Evolutionary conservation across 805 yeast species (phyloP), one percentile per base, ranked within the genome.

Genomic region (Lachancea mirantina): DNA sequence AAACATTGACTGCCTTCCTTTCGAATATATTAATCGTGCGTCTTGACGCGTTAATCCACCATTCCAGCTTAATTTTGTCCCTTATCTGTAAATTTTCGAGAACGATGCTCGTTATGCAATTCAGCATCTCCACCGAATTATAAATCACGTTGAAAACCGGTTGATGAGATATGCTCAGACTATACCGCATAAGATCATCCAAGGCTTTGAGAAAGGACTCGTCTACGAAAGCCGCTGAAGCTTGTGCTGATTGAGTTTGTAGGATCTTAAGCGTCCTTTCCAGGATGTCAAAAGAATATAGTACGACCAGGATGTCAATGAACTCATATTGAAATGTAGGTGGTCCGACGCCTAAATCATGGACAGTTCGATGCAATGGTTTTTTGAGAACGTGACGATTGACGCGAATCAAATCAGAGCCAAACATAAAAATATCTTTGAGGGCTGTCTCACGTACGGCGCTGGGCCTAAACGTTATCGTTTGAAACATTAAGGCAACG

Each of bases 401-500:
- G 4, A 44, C 41, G 28, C 42, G 49, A 3, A 55, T 40, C 15
- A 55, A 32, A 34, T 53, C 55, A 21, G 52, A 43, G 4, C 48
- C 43, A 30, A 57, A 51, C 2, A 40, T 41, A 7, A 62, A 46
- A 3, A 55, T 34, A 23, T 48, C 47, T 30, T 47, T 63, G 43
- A 63, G 57, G 15, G 67, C 59, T 9, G 50, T 46, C 22, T 46
- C 54, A 14, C 59, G 61, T 1, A 78, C 64, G 1, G 89, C 87
- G 35, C 72, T 70, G 1, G 83, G 78, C 47, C 83, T 63, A 53
- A 76, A 83, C 14, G 55, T 64, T 5, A 79, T 52, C 1, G 74
- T 47, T 32, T 72, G 71, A 43, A 74, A 74, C 23, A 80, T 57
- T 23, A 82, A 44, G 1, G 81, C 64, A 2, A 79, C 47, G 9